Conservation (phyloP, 1,284 basidiomycete species). For the Pseudozyma flocculosa region DNA sequence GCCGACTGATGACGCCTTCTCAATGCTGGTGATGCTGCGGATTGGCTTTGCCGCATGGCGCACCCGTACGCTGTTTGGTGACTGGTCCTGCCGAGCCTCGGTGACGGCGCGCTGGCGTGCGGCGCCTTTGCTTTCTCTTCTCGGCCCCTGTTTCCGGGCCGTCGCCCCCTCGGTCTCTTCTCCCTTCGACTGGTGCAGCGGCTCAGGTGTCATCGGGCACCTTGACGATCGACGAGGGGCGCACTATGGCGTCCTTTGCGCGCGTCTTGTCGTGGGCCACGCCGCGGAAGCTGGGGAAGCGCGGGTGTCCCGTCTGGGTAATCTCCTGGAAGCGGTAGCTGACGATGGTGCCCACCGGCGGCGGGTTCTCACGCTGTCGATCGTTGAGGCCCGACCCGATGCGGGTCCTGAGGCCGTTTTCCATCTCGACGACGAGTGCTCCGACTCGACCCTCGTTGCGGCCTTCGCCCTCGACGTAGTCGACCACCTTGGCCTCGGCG, state of each 20-base stretch:
- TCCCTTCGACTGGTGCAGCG: too few relatives aligned
- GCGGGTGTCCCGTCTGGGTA: conserved; percentile 62
- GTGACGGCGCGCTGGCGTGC: too few relatives aligned
- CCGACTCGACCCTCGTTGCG: conserved; percentile 65
- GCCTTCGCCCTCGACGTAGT: conserved; percentile 66
- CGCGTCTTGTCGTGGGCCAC: conserved; percentile 57
- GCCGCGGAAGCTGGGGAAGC: conserved; percentile 68
- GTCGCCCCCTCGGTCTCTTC: too few relatives aligned
- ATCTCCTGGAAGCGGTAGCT: conserved; percentile 69
- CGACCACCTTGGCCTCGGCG: conserved; percentile 68
- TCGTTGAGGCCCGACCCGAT: conserved; percentile 53
- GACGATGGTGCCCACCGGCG: conserved; percentile 66
- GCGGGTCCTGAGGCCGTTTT: conserved; percentile 62
- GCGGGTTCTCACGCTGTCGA: conserved; percentile 37
- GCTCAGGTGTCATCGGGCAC: too few relatives aligned
- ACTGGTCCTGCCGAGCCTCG: too few relatives aligned
- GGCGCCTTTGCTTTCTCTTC: too few relatives aligned
- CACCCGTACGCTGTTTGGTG: too few relatives aligned
- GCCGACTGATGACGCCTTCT: too few relatives aligned
- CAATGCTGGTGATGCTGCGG: too few relatives aligned
- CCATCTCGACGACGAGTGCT: conserved; percentile 68
- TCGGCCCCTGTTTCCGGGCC: too few relatives aligned
- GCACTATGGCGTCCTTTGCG: conserved; percentile 39
- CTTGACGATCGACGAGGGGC: conserved; percentile 10
- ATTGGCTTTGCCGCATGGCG: too few relatives aligned